Percentiles rank a stretch among this genome's conserved stretches.
phyloP scores from a whole-genome alignment of 164 flowering plant species.

The Houttuynia cordata region DNA sequence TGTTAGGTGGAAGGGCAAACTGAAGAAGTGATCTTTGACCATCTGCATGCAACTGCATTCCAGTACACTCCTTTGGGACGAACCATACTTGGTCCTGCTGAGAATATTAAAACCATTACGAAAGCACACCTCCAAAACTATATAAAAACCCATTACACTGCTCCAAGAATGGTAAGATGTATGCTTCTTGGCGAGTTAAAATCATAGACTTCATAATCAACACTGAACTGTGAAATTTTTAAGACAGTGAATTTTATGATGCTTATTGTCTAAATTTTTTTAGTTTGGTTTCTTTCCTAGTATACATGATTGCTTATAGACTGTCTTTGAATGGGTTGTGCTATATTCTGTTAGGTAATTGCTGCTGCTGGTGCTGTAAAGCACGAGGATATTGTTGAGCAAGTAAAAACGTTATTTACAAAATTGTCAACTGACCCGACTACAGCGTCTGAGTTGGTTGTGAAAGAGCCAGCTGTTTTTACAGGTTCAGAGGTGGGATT shows the following conservation, averaged over 20 bases:
- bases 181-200: background rate
- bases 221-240: no score
- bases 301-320: background rate
- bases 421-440: slow-evolving; percentile 71
- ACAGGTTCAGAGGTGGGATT: slow-evolving; percentile 92
- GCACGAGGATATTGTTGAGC: slow-evolving; percentile 86
- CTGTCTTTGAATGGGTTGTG: background rate
- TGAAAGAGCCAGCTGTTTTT: slow-evolving; percentile 61
- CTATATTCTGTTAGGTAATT: slow-evolving; percentile 44
- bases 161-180: slow-evolving; percentile 72
- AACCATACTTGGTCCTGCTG: slow-evolving; percentile 89
- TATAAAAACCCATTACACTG: slow-evolving; percentile 77
- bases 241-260: no score
- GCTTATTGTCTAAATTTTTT: no score
- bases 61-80: slow-evolving; percentile 89
- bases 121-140: slow-evolving; percentile 61
- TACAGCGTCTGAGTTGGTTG: slow-evolving; percentile 69
- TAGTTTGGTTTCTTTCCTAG: background rate
- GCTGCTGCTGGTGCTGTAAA: slow-evolving; percentile 90
- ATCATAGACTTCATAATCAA: no score
- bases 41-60: slow-evolving; percentile 97
- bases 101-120: slow-evolving; percentile 66
- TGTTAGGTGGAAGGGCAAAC: slow-evolving; percentile 76
- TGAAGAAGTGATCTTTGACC: slow-evolving; percentile 95
- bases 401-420: slow-evolving; percentile 71